Conservation (phyloP, 1,284 basidiomycete genomes). For the Peniophora sp. region DNA sequence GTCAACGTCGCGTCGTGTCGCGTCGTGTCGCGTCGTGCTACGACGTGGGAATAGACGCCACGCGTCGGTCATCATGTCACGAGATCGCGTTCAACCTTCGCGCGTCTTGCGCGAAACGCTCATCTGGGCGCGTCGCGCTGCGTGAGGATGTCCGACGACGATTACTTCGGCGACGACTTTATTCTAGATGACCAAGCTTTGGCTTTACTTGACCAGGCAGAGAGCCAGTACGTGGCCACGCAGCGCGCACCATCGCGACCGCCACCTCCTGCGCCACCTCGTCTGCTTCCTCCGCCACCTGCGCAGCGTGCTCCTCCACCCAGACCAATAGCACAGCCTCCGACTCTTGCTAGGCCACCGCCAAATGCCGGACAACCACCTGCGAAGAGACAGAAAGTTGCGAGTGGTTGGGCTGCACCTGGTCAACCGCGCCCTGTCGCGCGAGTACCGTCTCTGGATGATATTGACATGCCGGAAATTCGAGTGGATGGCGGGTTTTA, state of each 20-base stretch:
- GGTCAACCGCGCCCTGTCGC: background rate
- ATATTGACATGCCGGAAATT: slow-evolving; percentile 52
- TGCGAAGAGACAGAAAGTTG: slow-evolving; percentile 49
- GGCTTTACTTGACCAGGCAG: slow-evolving; percentile 52
- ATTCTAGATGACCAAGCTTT: slow-evolving; percentile 55
- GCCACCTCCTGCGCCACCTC: slow-evolving; percentile 2
- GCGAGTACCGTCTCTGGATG: slow-evolving; percentile 24
- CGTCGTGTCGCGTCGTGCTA: too few relatives aligned
- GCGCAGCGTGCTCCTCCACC: slow-evolving; percentile 24
- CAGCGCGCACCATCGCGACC: slow-evolving; percentile 13
- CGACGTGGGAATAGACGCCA: too few relatives aligned
- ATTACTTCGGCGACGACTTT: slow-evolving; percentile 56
- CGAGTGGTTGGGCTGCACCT: slow-evolving; percentile 12
- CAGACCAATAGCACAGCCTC: background rate
- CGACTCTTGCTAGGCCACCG: background rate
- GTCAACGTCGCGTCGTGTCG: too few relatives aligned
- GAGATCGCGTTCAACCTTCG: too few relatives aligned
- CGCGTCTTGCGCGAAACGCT: too few relatives aligned
- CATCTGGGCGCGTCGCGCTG: too few relatives aligned
- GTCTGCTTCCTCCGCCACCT: slow-evolving; percentile 8
- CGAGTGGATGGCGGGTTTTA: slow-evolving; percentile 42
- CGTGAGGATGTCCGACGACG: slow-evolving; percentile 27
- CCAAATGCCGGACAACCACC: slow-evolving; percentile 5
- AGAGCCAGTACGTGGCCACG: slow-evolving; percentile 37
- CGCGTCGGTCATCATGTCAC: too few relatives aligned